Evolutionary conservation across 139 green algal species (phyloP), one percentile per base, ranked within the genome.

Genomic region (Astrephomene gubernaculifera): DNA sequence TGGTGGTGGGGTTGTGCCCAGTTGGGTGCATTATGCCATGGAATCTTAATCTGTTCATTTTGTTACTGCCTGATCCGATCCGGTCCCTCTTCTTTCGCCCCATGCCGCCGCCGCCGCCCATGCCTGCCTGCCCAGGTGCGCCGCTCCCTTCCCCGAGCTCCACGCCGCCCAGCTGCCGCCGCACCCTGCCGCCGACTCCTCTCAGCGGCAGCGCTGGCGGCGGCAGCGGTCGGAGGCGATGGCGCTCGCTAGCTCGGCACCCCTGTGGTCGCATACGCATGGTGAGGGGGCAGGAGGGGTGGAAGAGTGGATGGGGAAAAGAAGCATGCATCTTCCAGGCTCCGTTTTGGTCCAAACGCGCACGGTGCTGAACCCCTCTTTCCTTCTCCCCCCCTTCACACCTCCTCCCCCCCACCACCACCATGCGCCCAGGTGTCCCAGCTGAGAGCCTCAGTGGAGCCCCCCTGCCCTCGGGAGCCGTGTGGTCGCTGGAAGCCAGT

Each of bases 401-500:
- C 52, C 71, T n/a, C 10, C n/a, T 31, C 12, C 31, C n/a, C 31
- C 17, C 24, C 29, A n/a, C 14, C 12, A 35, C 45, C n/a, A 24
- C 8, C 49, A 79, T 29, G n/a, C 45, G 19, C 41, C 39, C 61
- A 71, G 38, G 76, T 70, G 60, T 52, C 0, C 68, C 17, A 38
- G 22, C 41, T 25, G 76, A 83, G 60, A 73, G 76, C 60, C 41
- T 83, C 19, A 83, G 60, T 14, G 44, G 29, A 14, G 76, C 65
- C 5, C 76, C 76, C 27, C 60, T 83, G 41, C 76, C 41, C 12
- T 60, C 76, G 0, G 76, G 76, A 0, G 25, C 76, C 31, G 45
- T 41, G n/a, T 83, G 76, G 76, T 49, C n/a, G 29, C 76, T 83
- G 76, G 76, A 83, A 60, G 76, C 60, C 39, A n/a, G 76, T 60